Evolutionary conservation across 1,284 basidiomycete species (phyloP).

Genomic region (Ganoderma lingzhi): DNA sequence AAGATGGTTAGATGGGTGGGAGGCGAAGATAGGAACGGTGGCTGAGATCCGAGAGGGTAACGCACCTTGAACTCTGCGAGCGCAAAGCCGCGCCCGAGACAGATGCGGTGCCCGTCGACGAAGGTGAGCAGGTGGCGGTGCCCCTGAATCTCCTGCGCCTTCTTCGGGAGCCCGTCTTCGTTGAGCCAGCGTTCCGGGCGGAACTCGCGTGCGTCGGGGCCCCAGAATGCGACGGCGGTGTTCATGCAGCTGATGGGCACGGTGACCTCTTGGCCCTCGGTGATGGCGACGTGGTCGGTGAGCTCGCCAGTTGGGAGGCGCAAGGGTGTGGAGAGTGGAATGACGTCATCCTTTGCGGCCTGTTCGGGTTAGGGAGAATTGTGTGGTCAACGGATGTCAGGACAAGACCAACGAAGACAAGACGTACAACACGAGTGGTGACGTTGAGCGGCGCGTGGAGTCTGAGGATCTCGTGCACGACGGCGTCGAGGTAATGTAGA

Average conservation of each 20-base stretch:
- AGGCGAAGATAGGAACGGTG: not conserved
- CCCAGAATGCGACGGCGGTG: conserved; percentile 57
- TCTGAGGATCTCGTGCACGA: conserved; percentile 41
- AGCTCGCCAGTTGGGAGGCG: conserved; percentile 46
- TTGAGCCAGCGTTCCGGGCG: conserved; percentile 38
- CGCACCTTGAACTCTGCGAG: conserved; percentile 57
- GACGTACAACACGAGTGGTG: conserved; percentile 33
- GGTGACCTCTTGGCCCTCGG: conserved; percentile 52
- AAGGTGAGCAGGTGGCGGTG: conserved; percentile 52
- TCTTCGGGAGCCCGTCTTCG: conserved; percentile 33
- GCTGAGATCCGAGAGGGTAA: not conserved
- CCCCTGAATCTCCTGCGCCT: conserved; percentile 48
- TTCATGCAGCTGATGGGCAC: conserved; percentile 55
- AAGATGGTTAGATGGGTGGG: not conserved
- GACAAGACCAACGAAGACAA: conserved; percentile 26
- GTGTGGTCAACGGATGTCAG: not conserved
- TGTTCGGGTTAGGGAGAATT: conserved; percentile 1
- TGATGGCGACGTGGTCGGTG: conserved; percentile 49
- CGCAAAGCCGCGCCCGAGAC: conserved; percentile 52
- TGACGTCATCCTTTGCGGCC: conserved; percentile 56
- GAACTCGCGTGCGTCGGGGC: conserved; percentile 39
- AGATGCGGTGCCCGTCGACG: conserved; percentile 48
- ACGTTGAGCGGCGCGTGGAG: conserved; percentile 36
- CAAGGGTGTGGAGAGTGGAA: conserved; percentile 57
- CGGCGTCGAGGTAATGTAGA: conserved; percentile 46